Evolutionary conservation across 192 early-diverging fungal species (phyloP), one percentile per base, ranked within the genome.

Genomic region (Coemansia sp.): DNA sequence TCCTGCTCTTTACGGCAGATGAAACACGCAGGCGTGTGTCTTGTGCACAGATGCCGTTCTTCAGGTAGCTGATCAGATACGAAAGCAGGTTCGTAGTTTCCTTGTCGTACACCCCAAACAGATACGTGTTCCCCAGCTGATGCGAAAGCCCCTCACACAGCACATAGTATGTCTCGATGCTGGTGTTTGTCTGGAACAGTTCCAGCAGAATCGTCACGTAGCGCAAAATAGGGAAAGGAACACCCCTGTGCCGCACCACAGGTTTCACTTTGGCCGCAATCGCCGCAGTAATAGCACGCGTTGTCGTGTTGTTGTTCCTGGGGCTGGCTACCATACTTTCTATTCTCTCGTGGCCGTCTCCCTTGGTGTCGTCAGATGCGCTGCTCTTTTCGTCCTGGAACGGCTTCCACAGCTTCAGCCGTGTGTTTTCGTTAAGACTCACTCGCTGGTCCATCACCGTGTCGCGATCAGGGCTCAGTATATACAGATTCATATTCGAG

Each of bases 101-200:
- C 26, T 76, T 65, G 9, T 71, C 70, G n/a, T 86, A 86, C 44
- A 82, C 82, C 54, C 86, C 85, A 65, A 94, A 96, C 26, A 96
- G 63, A 45, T 87, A 86, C 56, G 91, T 86, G 64, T 91, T 92
- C 21, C 84, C 84, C 4, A 98, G 76, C 76, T 96, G 95, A 6
- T 69, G 58, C 19, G 86, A 75, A 38, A 96, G 76, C 4, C 86
- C 81, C 21, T 86, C 74, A 21, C 96, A 77, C 2, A 93, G 86
- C 37, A 87, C 84, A 10, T 79, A 86, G 71, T 89, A 92, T 1
- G 94, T 85, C 32, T 92, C 86, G 81, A 90, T 90, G 40, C 90
- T 79, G 12, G 77, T 74, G 45, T 92, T 91, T n/a, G 88, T 83
- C 32, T 85, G 79, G 10, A 97, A 70, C 61, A 92, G 83, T 9